These are phyloP conservation scores for Trichoderma asperellum DNA, from an alignment of 2,329 filamentous ascomycete species.

Conservation along the genomic window DNA sequence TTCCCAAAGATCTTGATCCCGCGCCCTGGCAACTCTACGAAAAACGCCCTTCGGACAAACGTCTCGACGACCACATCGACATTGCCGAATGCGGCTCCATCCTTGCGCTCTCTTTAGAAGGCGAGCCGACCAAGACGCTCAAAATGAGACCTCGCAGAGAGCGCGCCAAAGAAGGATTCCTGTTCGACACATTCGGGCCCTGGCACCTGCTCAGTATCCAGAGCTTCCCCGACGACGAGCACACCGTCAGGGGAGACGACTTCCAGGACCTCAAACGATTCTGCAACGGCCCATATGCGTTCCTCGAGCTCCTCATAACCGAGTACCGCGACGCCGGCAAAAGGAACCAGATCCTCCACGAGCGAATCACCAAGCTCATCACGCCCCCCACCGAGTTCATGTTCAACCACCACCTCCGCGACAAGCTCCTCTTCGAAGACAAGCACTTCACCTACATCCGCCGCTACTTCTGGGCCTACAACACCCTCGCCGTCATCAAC, in stretches of 20 bases:
- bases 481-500: conserved; percentile 63
- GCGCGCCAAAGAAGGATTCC: conserved; percentile 53
- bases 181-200: conserved; percentile 62
- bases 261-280: conserved; percentile 54
- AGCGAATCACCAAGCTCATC: conserved; percentile 60
- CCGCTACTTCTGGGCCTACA: conserved; percentile 66
- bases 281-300: conserved; percentile 64
- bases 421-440: conserved; percentile 65
- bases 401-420: conserved; percentile 59
- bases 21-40: conserved; percentile 65
- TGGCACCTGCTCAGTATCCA: conserved; percentile 65
- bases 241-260: conserved; percentile 59
- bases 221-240: conserved; percentile 62
- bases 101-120: conserved; percentile 60
- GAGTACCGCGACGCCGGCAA: conserved; percentile 65
- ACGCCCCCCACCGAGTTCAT: conserved; percentile 63
- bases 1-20: conserved; percentile 58
- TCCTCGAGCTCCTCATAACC: conserved; percentile 59
- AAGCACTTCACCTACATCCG: conserved; percentile 63
- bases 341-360: conserved; percentile 60
- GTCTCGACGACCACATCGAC: conserved; percentile 56
- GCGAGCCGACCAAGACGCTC: conserved; percentile 54
- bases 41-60: conserved; percentile 45
- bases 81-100: conserved; percentile 63
- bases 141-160: conserved; percentile 54